Percentiles rank a stretch among this genome's conserved stretches.
phyloP scores from a whole-genome alignment of 148 eudicot genomes.

The Rhododendron henanense region DNA sequence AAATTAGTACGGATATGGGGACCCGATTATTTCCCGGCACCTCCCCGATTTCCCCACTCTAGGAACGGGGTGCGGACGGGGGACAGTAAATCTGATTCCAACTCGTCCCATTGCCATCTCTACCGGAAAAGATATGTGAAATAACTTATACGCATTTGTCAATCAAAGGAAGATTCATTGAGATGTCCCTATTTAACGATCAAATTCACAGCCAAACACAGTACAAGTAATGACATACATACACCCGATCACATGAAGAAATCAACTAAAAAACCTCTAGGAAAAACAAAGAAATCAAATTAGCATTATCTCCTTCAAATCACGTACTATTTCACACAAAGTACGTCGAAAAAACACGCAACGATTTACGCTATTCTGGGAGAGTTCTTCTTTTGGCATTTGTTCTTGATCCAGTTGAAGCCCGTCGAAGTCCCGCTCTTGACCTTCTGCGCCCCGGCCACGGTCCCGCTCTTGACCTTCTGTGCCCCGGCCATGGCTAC shows the following conservation, averaged over 20 bases:
- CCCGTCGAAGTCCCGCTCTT: conserved; percentile 42
- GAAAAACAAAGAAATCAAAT: neutral
- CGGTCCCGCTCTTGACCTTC: conserved; percentile 28
- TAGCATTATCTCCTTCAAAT: neutral
- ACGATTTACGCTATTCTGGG: neutral
- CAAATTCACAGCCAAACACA: neutral
- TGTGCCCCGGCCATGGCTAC: conserved; percentile 44
- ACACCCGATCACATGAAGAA: neutral
- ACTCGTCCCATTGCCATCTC: too few relatives aligned
- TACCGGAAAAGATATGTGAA: neutral
- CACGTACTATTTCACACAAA: neutral
- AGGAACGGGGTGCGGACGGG: too few relatives aligned
- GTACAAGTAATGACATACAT: neutral
- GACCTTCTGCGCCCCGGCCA: conserved; percentile 50
- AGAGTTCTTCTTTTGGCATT: conserved; percentile 32
- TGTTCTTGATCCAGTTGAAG: conserved; percentile 50
- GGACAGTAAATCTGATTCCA: too few relatives aligned
- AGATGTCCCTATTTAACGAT: neutral
- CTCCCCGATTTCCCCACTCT: neutral
- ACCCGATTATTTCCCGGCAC: too few relatives aligned
- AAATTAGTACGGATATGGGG: too few relatives aligned
- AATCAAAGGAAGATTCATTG: neutral
- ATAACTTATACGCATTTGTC: neutral
- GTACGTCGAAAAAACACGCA: neutral
- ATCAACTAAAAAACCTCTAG: neutral